phyloP scores from a whole-genome alignment of 2,329 filamentous ascomycete species.

The Lithohypha guttulata region DNA sequence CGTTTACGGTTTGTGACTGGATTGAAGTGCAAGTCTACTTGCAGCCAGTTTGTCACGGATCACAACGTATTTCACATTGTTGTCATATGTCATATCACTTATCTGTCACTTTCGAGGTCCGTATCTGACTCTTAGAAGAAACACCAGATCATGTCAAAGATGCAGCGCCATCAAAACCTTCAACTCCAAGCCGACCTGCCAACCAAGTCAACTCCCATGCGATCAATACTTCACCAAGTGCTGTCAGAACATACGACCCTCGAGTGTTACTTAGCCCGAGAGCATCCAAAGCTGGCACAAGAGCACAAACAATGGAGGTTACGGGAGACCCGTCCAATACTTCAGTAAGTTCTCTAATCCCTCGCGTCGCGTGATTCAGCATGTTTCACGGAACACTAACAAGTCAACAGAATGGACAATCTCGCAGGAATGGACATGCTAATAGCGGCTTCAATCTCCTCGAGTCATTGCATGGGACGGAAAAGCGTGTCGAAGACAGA shows the following conservation, averaged over 20 bases:
- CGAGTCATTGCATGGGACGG: conserved; percentile 14
- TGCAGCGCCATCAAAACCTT: background rate
- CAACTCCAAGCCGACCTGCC: background rate
- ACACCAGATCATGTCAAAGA: background rate
- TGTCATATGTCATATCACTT: background rate
- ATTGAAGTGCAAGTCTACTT: too few species aligned
- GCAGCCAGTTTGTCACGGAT: too few species aligned
- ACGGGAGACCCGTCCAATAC: too few species aligned
- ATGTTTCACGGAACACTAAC: background rate
- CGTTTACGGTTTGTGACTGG: too few species aligned
- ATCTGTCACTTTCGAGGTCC: background rate
- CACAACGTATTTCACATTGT: too few species aligned
- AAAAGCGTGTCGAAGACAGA: conserved; percentile 53
- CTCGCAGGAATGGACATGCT: too few species aligned
- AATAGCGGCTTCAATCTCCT: conserved; percentile 52
- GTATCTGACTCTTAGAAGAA: background rate
- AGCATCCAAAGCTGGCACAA: conserved; percentile 8
- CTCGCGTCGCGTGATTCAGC: background rate
- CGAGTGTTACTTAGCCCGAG: conserved; percentile 17
- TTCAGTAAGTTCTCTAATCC: too few species aligned
- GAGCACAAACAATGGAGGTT: background rate
- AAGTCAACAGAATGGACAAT: conserved; percentile 58
- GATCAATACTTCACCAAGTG: background rate
- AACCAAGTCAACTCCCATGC: background rate
- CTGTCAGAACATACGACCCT: conserved; percentile 13